phyloP scores from a whole-genome alignment of 2,329 filamentous ascomycete species.

The Fusarium devonianum region DNA sequence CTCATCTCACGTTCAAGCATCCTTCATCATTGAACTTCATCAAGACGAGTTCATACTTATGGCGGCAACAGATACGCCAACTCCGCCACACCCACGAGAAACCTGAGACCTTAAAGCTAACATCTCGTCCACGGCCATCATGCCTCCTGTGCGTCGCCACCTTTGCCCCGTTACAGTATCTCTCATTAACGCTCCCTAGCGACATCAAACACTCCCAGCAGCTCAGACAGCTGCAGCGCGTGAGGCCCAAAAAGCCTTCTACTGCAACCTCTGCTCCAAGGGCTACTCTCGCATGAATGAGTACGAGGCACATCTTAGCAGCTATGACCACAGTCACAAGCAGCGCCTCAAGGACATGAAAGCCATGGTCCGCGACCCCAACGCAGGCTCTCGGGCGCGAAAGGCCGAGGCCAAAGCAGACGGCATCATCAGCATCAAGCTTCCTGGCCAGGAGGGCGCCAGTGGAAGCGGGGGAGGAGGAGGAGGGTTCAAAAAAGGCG shows the following conservation, averaged over 20 bases:
- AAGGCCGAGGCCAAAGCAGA: slow-evolving; percentile 75
- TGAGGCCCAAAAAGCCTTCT: slow-evolving; percentile 81
- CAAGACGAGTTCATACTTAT: background rate
- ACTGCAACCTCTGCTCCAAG: slow-evolving; percentile 88
- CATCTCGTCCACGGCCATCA: slow-evolving; percentile 40
- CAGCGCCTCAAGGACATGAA: slow-evolving; percentile 90
- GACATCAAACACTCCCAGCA: slow-evolving; percentile 64
- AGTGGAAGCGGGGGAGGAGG: slow-evolving; percentile 44
- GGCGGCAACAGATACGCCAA: background rate
- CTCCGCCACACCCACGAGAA: background rate
- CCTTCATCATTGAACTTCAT: slow-evolving; percentile 12
- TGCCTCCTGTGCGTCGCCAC: slow-evolving; percentile 64
- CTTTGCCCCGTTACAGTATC: slow-evolving; percentile 47
- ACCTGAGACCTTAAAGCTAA: background rate
- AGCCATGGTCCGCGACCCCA: slow-evolving; percentile 77
- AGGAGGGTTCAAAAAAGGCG: slow-evolving; percentile 69
- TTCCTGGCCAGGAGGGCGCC: slow-evolving; percentile 49
- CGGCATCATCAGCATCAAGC: slow-evolving; percentile 72
- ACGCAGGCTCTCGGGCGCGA: slow-evolving; percentile 69
- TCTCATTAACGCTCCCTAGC: slow-evolving; percentile 46
- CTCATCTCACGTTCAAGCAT: slow-evolving; percentile 12
- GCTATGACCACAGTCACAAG: slow-evolving; percentile 95
- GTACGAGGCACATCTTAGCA: slow-evolving; percentile 91
- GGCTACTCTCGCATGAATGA: slow-evolving; percentile 95
- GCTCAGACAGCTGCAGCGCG: slow-evolving; percentile 71